These are phyloP conservation scores for Lactarius vividus DNA, from an alignment of 768 basidiomycete genomes.

Conservation along the genomic window DNA sequence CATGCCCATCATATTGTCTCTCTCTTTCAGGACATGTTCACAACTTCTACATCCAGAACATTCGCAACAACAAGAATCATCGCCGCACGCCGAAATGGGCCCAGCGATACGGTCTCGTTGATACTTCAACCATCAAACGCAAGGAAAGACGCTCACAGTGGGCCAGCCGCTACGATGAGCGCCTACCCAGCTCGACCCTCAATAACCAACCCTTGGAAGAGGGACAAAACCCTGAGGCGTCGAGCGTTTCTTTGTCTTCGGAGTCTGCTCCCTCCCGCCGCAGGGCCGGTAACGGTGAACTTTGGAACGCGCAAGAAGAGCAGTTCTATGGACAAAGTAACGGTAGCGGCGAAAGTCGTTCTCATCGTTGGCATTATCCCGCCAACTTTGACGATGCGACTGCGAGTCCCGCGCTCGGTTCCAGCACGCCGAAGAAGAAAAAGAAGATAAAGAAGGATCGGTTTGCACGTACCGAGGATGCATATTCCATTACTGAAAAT, in stretches of 20 bases:
- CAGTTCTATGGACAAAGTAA: conserved; percentile 58
- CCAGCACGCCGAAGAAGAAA: conserved; percentile 52
- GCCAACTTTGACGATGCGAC: conserved; percentile 70
- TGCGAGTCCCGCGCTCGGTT: conserved; percentile 33
- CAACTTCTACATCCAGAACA: conserved; percentile 96
- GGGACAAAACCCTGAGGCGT: conserved; percentile 55
- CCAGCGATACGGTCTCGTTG: conserved; percentile 83
- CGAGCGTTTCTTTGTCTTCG: conserved; percentile 32
- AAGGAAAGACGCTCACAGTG: conserved; percentile 81
- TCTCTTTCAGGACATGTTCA: conserved; percentile 69
- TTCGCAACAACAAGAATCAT: conserved; percentile 93
- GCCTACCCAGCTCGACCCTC: conserved; percentile 64
- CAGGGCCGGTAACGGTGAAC: conserved; percentile 47
- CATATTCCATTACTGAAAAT: conserved; percentile 51
- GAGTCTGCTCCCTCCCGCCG: conserved; percentile 33
- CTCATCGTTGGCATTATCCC: conserved; percentile 75
- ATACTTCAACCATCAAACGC: conserved; percentile 73
- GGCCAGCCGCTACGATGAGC: conserved; percentile 84
- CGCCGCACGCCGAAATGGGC: conserved; percentile 96
- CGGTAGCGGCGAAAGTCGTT: conserved; percentile 36
- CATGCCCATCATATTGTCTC: conserved; percentile 18
- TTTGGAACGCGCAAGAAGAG: conserved; percentile 79
- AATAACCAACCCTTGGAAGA: conserved; percentile 74
- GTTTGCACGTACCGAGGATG: conserved; percentile 86
- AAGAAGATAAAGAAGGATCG: conserved; percentile 84